These are phyloP conservation scores for Pholiota conissans DNA, from an alignment of 768 basidiomycete genomes.

Conservation along the genomic window DNA sequence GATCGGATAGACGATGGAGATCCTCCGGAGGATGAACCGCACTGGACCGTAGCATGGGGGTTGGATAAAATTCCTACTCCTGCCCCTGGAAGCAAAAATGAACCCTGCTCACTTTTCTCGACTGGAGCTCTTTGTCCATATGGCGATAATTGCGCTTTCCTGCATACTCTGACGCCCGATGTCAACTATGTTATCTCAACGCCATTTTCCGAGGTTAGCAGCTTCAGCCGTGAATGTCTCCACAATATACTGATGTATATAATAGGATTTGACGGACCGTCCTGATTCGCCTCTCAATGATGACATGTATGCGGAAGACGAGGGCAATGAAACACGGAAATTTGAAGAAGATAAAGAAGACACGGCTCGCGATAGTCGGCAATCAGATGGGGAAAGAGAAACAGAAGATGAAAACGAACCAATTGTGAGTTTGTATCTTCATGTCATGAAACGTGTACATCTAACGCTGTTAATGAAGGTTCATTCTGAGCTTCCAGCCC, in stretches of 20 bases:
- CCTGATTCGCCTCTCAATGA: not conserved
- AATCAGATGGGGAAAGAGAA: too few species aligned
- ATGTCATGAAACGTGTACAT: too few species aligned
- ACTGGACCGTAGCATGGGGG: not conserved
- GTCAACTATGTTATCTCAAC: too few species aligned
- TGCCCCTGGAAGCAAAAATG: not conserved
- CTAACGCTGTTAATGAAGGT: too few species aligned
- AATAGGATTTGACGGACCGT: not conserved
- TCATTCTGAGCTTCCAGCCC: conserved; percentile 21
- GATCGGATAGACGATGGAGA: not conserved
- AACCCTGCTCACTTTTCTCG: not conserved
- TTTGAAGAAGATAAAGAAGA: too few species aligned
- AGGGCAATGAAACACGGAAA: too few species aligned
- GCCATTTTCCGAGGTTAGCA: too few species aligned
- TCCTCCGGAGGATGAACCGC: not conserved
- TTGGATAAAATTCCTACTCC: not conserved
- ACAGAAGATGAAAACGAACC: not conserved
- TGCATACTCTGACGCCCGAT: too few species aligned
- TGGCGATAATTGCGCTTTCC: not conserved
- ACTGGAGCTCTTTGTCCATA: not conserved
- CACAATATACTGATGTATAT: too few species aligned
- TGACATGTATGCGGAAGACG: not conserved
- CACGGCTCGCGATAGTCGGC: too few species aligned
- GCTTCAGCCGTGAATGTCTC: too few species aligned
- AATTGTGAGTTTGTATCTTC: not conserved